These are phyloP conservation scores for Paragyromitra xinjiangensis DNA, from an alignment of 495 filamentous ascomycete species.

Conservation along the genomic window DNA sequence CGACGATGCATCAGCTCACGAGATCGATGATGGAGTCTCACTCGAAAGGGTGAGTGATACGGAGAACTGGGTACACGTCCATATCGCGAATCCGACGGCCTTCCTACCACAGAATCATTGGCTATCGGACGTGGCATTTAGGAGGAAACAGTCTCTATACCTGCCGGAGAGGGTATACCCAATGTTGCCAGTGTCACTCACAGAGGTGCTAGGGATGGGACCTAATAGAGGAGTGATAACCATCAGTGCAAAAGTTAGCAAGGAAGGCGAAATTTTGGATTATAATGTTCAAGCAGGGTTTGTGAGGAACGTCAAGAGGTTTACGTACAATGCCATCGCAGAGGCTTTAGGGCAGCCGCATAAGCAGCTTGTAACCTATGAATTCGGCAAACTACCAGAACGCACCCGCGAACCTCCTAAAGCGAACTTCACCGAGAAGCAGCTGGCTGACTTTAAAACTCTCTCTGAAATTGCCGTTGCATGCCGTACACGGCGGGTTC, in stretches of 20 bases:
- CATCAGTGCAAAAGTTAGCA: constrained; percentile 77
- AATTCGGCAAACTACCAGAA: constrained; percentile 58
- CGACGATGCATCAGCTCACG: constrained; percentile 73
- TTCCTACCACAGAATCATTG: constrained; percentile 69
- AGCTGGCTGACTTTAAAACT: constrained; percentile 60
- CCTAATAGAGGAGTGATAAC: constrained; percentile 75
- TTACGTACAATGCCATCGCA: constrained; percentile 71
- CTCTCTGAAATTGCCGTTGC: constrained; percentile 61
- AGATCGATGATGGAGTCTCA: constrained; percentile 92
- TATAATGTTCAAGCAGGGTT: constrained; percentile 74
- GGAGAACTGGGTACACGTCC: constrained; percentile 85
- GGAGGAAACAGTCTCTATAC: constrained; percentile 74
- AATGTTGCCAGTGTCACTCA: constrained; percentile 73
- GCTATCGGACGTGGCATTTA: constrained; percentile 71
- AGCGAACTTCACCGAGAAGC: constrained; percentile 57
- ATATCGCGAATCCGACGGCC: constrained; percentile 94
- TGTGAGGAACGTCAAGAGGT: constrained; percentile 74
- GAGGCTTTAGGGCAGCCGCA: constrained; percentile 61
- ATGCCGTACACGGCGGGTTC: constrained; percentile 59
- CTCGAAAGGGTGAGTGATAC: constrained; percentile 69
- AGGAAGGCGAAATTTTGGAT: constrained; percentile 73
- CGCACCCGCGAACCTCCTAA: constrained; percentile 38
- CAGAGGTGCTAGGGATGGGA: constrained; percentile 74
- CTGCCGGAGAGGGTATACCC: constrained; percentile 73
- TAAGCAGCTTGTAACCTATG: constrained; percentile 15